phyloP scores from a whole-genome alignment of 129 eudicot genomes.

The Flaveria linearis region DNA sequence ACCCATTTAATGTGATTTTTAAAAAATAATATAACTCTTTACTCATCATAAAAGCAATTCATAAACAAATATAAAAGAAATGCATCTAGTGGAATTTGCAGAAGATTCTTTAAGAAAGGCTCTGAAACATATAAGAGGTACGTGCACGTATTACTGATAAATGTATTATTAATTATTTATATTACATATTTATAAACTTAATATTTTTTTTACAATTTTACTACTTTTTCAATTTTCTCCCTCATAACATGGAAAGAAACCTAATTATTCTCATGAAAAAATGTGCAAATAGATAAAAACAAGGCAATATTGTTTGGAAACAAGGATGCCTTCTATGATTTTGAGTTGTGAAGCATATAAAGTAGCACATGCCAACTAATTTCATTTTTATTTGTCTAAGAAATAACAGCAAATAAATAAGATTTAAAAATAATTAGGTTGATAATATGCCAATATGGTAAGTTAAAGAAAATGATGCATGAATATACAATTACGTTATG shows the following conservation, averaged over 20 bases:
- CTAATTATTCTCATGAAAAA: constrained; percentile 26
- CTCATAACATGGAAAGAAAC: constrained; percentile 27
- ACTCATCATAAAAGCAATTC: too few relatives aligned
- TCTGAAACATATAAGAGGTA: too few relatives aligned
- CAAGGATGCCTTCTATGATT: constrained; percentile 3
- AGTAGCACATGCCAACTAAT: constrained; percentile 20
- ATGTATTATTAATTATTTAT: too few relatives aligned
- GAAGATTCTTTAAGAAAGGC: too few relatives aligned
- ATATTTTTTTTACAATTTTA: not conserved
- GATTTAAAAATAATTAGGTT: not conserved
- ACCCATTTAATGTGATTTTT: too few relatives aligned
- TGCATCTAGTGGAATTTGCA: too few relatives aligned
- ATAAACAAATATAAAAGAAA: too few relatives aligned
- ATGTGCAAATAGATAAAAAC: constrained; percentile 25
- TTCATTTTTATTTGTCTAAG: not conserved
- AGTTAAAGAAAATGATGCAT: constrained; percentile 8
- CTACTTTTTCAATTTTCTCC: not conserved
- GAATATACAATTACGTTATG: not conserved
- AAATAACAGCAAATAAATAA: not conserved
- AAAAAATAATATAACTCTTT: too few relatives aligned
- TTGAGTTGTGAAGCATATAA: constrained; percentile 5
- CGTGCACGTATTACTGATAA: too few relatives aligned
- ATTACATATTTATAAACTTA: too few relatives aligned
- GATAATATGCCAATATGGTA: constrained; percentile 2
- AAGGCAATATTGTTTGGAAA: constrained; percentile 7